Base-by-base conservation (phyloP, 805 yeast genomes). In the Saccharomycopsis sp. region DNA sequence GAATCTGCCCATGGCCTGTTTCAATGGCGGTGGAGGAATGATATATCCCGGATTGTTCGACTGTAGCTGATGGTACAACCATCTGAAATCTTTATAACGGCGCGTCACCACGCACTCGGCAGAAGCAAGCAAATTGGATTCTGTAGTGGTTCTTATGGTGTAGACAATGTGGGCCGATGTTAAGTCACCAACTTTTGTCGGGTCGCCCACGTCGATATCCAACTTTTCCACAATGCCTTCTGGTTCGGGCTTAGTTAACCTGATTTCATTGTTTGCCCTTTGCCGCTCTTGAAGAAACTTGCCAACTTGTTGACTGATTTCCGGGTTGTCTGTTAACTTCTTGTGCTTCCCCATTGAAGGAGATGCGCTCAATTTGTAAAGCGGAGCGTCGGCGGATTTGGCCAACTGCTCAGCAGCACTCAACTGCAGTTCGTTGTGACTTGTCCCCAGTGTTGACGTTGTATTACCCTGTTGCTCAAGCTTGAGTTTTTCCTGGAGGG, bases 21-120 rank as follows among this genome's bases (percentile, higher is more conserved):
- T 94, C 45, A 84, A 94, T 0, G 96, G 88, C 3, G 97, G 96
- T 1, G 97, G 95, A 1, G 98, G 97, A 18, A 92, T 77, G 27
- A 92, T 78, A 44, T 71, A 68, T 1, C 98, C 98, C 26, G 95
- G 94, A 55, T 92, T 87, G 51, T 80, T 84, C 53, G 75, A 73
- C 53, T 82, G 83, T 19, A 92, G 64, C 52, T 88, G 95, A 50
- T 84, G 85, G 58, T 87, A 89, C 9, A 92, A 67, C 97, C 97
- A 89, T 46, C 95, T 65, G 60, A 92, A 89, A 59, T 92, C 98
- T 39, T 79, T 75, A 59, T 89, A 92, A 50, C 98, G 71, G 56
- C 98, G 69, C 4, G 85, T 73, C 0, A 88, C 96, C 8, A 67
- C 62, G 0, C 68, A 62, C 36, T 71, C 76, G 7, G 61, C 55